Conservation (phyloP, 805 yeast genomes). For the Candida quercuum region DNA sequence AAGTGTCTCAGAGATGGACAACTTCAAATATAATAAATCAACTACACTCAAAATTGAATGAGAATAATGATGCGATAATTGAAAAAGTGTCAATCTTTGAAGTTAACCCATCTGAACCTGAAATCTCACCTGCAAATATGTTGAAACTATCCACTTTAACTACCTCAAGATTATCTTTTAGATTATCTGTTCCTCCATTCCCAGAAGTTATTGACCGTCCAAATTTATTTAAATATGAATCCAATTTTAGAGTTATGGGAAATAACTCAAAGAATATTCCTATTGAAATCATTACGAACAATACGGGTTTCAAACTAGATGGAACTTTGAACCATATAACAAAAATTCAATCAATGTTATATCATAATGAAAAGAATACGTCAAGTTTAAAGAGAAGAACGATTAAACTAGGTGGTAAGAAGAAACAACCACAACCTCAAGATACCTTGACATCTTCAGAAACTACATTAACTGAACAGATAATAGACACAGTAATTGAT, state of each 20-base stretch:
- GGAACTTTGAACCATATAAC: conserved; percentile 19
- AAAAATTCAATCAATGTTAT: conserved; percentile 22
- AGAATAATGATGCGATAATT: conserved; percentile 14
- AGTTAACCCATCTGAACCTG: conserved; percentile 54
- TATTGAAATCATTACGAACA: conserved; percentile 17
- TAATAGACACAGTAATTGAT: too few relatives aligned
- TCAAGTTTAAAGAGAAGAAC: conserved; percentile 16
- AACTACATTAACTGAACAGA: conserved; percentile 17
- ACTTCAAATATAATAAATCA: conserved; percentile 29
- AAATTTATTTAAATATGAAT: conserved; percentile 18
- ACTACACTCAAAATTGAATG: conserved; percentile 17
- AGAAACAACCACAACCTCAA: neutral
- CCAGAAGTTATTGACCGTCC: conserved; percentile 56
- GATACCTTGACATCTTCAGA: conserved; percentile 7
- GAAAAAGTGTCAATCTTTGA: conserved; percentile 39
- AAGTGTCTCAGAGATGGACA: conserved; percentile 65
- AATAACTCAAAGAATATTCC: conserved; percentile 16
- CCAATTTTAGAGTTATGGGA: conserved; percentile 6
- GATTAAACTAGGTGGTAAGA: conserved; percentile 15
- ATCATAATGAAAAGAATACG: conserved; percentile 19
- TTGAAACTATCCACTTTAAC: conserved; percentile 61
- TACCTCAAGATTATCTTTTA: conserved; percentile 74
- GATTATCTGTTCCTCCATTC: conserved; percentile 58
- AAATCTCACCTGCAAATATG: conserved; percentile 61
- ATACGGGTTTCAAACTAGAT: conserved; percentile 8